Conservation (phyloP, 495 filamentous ascomycete genomes). For the Pseudevernia furfuracea region DNA sequence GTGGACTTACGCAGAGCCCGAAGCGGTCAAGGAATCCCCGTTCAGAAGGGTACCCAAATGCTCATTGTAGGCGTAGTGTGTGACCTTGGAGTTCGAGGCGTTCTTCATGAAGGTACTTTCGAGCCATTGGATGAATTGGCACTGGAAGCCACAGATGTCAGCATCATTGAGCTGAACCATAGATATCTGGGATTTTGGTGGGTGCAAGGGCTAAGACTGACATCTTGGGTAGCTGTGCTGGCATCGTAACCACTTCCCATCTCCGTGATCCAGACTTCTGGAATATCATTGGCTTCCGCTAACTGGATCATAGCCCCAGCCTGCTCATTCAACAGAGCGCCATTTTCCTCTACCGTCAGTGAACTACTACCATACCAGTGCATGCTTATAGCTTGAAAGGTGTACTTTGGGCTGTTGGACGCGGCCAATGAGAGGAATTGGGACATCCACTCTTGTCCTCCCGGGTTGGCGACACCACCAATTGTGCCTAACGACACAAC, state of each 20-base stretch:
- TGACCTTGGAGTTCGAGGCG: background rate
- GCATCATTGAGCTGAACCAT: background rate
- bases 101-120: background rate
- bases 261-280: slow-evolving; percentile 3
- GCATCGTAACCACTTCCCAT: background rate
- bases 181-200: background rate
- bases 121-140: slow-evolving; percentile 3
- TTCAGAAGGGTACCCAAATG: background rate
- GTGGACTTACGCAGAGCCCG: background rate
- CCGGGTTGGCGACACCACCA: background rate
- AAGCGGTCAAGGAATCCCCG: background rate
- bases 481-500: background rate
- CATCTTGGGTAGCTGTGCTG: background rate
- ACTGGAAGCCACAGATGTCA: background rate
- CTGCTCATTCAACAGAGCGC: background rate
- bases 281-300: background rate
- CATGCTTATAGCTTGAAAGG: background rate
- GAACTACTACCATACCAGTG: background rate
- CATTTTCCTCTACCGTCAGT: background rate
- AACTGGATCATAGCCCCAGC: background rate
- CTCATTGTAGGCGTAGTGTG: slow-evolving; percentile 1
- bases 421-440: background rate
- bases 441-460: background rate
- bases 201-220: background rate
- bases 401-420: slow-evolving; percentile 1